Evolutionary conservation across 2,329 filamentous ascomycete genomes (phyloP).

Genomic region (Rhytidhysteron rufulum): DNA sequence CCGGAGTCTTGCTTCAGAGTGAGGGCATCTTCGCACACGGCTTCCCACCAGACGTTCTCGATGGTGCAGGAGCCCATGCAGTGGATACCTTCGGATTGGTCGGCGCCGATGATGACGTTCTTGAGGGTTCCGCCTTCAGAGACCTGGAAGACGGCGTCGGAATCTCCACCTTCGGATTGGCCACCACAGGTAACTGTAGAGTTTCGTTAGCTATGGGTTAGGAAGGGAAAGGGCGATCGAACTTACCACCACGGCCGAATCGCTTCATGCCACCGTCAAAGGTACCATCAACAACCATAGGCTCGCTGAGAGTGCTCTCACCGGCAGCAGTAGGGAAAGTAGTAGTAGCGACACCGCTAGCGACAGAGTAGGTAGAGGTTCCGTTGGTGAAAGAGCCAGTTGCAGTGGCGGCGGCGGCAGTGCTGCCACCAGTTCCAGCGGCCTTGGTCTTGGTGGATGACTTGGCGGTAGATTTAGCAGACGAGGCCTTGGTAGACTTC

Average conservation of each 20-base stretch:
- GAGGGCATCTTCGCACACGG: conserved; percentile 28
- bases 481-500: too few relatives aligned
- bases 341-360: conserved; percentile 11
- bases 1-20: conserved; percentile 28
- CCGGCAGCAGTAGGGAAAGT: conserved; percentile 19
- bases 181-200: conserved; percentile 35
- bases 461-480: too few relatives aligned
- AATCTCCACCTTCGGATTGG: conserved; percentile 41
- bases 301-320: conserved; percentile 17
- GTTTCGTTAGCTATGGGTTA: conserved; percentile 14
- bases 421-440: too few relatives aligned
- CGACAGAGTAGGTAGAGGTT: too few relatives aligned
- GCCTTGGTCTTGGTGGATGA: too few relatives aligned
- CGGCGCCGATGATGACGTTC: conserved; percentile 54
- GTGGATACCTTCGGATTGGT: conserved; percentile 50
- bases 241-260: conserved; percentile 26
- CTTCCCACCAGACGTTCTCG: conserved; percentile 40
- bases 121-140: conserved; percentile 49
- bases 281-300: conserved; percentile 19
- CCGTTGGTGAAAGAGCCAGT: too few relatives aligned
- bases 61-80: conserved; percentile 48
- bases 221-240: background rate
- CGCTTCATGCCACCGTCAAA: conserved; percentile 33
- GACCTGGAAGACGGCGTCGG: conserved; percentile 52
- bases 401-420: too few relatives aligned